phyloP scores from a whole-genome alignment of 1,139 yeast genomes.

The Yamadazyma jaroonii region DNA sequence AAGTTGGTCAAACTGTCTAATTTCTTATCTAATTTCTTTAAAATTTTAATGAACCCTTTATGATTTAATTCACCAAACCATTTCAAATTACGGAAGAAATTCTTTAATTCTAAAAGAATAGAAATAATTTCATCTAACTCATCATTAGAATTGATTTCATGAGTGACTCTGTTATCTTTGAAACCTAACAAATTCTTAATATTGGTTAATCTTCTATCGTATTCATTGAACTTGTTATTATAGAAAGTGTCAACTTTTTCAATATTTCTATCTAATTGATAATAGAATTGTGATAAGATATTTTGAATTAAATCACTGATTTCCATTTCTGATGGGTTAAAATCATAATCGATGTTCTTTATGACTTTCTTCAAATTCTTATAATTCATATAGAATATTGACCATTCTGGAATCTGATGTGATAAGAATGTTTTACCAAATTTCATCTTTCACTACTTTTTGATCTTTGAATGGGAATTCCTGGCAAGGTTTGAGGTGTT shows the following conservation, averaged over 20 bases:
- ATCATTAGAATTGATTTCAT: slow-evolving; percentile 45
- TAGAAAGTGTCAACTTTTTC: slow-evolving; percentile 81
- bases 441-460: slow-evolving; percentile 52
- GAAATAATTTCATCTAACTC: slow-evolving; percentile 78
- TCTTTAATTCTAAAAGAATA: slow-evolving; percentile 72
- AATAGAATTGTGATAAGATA: slow-evolving; percentile 65
- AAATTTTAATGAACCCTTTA: slow-evolving; percentile 83
- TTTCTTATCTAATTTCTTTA: slow-evolving; percentile 89
- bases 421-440: slow-evolving; percentile 77
- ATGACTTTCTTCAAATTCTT: slow-evolving; percentile 80
- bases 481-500: no score
- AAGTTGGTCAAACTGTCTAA: slow-evolving; percentile 29
- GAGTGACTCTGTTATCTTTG: slow-evolving; percentile 21
- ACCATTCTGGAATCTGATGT: slow-evolving; percentile 95
- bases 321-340: slow-evolving; percentile 31
- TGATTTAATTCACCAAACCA: slow-evolving; percentile 95
- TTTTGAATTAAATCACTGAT: slow-evolving; percentile 25
- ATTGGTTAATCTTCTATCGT: slow-evolving; percentile 62
- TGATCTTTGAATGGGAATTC: no score
- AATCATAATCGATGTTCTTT: slow-evolving; percentile 45
- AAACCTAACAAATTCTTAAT: slow-evolving; percentile 37
- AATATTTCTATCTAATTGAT: slow-evolving; percentile 74
- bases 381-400: slow-evolving; percentile 76
- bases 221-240: slow-evolving; percentile 69
- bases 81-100: slow-evolving; percentile 76